These are phyloP conservation scores for Syncephalastrum monosporum DNA, from an alignment of 371 early-diverging fungal genomes.

Conservation along the genomic window DNA sequence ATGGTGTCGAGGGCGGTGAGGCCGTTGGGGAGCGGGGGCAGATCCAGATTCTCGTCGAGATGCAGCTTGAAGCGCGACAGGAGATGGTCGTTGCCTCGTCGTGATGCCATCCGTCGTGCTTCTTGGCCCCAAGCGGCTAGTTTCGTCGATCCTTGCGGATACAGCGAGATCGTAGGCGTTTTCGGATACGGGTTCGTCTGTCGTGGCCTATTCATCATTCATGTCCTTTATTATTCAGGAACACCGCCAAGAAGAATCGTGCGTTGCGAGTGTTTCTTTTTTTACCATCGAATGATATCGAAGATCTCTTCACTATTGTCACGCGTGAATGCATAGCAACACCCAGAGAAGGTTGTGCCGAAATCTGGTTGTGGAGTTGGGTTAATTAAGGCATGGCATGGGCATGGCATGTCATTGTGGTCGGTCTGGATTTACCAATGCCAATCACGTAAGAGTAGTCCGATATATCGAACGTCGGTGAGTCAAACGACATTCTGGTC, in stretches of 20 bases:
- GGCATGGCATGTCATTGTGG: no score
- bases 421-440: conserved; percentile 30
- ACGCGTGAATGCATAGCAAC: conserved; percentile 51
- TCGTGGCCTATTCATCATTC: conserved; percentile 31
- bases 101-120: conserved; percentile 39
- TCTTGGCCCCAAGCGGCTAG: conserved; percentile 51
- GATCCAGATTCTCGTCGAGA: conserved; percentile 42
- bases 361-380: conserved; percentile 35
- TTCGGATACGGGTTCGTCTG: conserved; percentile 51
- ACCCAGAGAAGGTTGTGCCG: conserved; percentile 58
- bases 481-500: conserved; percentile 27
- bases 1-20: conserved; percentile 15
- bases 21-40: conserved; percentile 12
- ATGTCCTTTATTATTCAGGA: conserved; percentile 9
- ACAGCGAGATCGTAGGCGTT: conserved; percentile 44
- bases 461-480: conserved; percentile 37
- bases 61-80: conserved; percentile 46
- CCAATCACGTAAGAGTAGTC: conserved; percentile 52
- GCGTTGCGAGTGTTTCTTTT: neutral
- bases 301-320: conserved; percentile 49
- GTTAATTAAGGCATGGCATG: no score
- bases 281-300: conserved; percentile 48
- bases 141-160: conserved; percentile 44
- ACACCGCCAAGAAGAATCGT: neutral
- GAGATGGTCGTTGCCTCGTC: conserved; percentile 41